A percentile compares a stretch with the other conserved stretches of the same genome.
phyloP scores from a whole-genome alignment of 345 rosid species.

The Pistacia integerrima region DNA sequence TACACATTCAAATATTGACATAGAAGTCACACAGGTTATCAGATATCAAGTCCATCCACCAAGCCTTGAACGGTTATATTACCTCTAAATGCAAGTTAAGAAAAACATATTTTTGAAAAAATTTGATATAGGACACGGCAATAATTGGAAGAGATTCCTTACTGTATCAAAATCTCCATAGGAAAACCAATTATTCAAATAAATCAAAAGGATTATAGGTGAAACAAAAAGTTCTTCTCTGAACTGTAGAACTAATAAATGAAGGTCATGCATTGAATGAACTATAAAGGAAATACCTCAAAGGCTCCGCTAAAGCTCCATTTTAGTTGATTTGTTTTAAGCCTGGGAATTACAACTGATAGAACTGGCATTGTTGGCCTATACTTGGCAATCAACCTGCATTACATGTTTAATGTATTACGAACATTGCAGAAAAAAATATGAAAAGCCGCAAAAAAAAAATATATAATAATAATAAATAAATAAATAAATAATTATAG shows the following conservation, averaged over 20 bases:
- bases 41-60: background rate
- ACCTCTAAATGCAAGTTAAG: background rate
- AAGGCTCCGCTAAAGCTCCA: constrained; percentile 99
- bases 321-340: constrained; percentile 92
- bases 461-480: background rate
- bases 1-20: background rate
- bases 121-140: background rate
- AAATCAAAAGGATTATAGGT: background rate
- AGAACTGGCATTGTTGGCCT: constrained; percentile 98
- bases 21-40: background rate
- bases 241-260: background rate
- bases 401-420: constrained; percentile 1
- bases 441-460: background rate
- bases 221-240: background rate
- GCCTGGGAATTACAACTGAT: constrained; percentile 95
- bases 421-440: background rate
- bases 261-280: background rate
- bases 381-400: constrained; percentile 96
- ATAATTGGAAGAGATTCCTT: background rate
- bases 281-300: constrained; percentile 54
- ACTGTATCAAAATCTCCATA: background rate
- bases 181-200: background rate
- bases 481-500: background rate
- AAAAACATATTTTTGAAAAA: background rate
- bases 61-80: background rate